These are phyloP conservation scores for Chimonanthus praecox DNA, from an alignment of 164 flowering plant species.

Conservation along the genomic window DNA sequence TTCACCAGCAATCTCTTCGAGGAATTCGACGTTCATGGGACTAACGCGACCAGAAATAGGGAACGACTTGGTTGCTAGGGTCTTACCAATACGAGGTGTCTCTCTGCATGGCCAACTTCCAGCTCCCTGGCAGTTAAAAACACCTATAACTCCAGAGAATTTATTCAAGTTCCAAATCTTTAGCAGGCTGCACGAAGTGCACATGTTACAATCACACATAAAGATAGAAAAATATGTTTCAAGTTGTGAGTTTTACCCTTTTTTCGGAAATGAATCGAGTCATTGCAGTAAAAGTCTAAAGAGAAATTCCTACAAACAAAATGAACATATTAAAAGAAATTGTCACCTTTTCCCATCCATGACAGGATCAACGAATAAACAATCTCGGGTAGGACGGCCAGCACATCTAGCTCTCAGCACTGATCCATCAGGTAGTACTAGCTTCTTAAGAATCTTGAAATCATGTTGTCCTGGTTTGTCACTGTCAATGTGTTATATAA, in stretches of 20 bases:
- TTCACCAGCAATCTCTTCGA: conserved; percentile 53
- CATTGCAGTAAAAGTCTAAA: neutral
- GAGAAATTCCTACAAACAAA: neutral
- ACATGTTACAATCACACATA: neutral
- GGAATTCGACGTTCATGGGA: conserved; percentile 52
- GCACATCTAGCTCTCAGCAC: conserved; percentile 53
- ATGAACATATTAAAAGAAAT: neutral
- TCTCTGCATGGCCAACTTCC: conserved; percentile 62
- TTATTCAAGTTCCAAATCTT: conserved; percentile 89
- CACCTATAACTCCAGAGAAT: conserved; percentile 62
- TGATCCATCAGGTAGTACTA: conserved; percentile 70
- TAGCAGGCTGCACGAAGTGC: conserved; percentile 10
- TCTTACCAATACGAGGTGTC: conserved; percentile 2
- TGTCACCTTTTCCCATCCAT: conserved; percentile 66
- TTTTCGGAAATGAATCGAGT: too few relatives aligned
- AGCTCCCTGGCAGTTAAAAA: conserved; percentile 87
- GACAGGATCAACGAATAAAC: conserved; percentile 56
- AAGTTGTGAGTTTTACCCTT: too few relatives aligned
- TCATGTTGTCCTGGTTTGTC: conserved; percentile 65
- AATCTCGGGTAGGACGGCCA: conserved; percentile 66
- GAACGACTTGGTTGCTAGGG: conserved; percentile 4
- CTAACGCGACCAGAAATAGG: conserved; percentile 35
- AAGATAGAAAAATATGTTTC: neutral
- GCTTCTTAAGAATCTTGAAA: conserved; percentile 50
- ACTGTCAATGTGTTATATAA: conserved; percentile 22